These are phyloP conservation scores for Aspergillus brunneoviolaceus DNA, from an alignment of 2,329 filamentous ascomycete genomes.

Conservation along the genomic window DNA sequence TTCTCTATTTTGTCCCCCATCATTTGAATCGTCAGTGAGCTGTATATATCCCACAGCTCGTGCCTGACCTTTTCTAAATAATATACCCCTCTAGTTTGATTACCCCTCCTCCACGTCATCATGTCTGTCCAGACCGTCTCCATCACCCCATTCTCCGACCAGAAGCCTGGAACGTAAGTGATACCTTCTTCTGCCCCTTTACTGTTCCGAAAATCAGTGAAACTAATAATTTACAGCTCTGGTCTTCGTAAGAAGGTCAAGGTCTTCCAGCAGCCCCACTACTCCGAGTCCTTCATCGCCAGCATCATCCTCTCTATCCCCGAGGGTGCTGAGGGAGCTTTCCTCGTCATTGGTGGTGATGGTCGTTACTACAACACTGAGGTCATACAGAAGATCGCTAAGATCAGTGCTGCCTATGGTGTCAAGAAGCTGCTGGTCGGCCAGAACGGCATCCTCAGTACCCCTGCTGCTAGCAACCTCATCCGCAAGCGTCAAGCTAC, in stretches of 20 bases:
- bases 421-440: conserved; percentile 99
- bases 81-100: conserved; percentile 3
- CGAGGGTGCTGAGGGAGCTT: conserved; percentile 82
- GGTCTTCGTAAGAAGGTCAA: conserved; percentile 99
- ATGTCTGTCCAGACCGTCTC: conserved; percentile 80
- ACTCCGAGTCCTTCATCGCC: conserved; percentile 92
- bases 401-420: conserved; percentile 94
- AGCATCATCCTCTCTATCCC: conserved; percentile 96
- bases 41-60: background rate
- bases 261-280: conserved; percentile 92
- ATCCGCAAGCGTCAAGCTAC: conserved; percentile 94
- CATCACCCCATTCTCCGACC: conserved; percentile 84
- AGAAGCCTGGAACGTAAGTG: conserved; percentile 98
- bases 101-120: conserved; percentile 14
- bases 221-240: conserved; percentile 60
- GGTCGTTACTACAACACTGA: conserved; percentile 97
- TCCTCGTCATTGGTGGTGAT: conserved; percentile 96
- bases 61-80: background rate
- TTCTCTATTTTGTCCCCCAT: conserved; percentile 7
- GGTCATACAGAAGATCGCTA: conserved; percentile 93
- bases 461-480: conserved; percentile 90
- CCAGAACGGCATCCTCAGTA: conserved; percentile 94
- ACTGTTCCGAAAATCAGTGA: conserved; percentile 6
- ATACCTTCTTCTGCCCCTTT: conserved; percentile 12
- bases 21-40: conserved; percentile 5